A percentile compares a stretch with the other conserved stretches of the same genome.
phyloP scores from a whole-genome alignment of 495 filamentous ascomycete genomes.

The Penicillium bialowiezense region DNA sequence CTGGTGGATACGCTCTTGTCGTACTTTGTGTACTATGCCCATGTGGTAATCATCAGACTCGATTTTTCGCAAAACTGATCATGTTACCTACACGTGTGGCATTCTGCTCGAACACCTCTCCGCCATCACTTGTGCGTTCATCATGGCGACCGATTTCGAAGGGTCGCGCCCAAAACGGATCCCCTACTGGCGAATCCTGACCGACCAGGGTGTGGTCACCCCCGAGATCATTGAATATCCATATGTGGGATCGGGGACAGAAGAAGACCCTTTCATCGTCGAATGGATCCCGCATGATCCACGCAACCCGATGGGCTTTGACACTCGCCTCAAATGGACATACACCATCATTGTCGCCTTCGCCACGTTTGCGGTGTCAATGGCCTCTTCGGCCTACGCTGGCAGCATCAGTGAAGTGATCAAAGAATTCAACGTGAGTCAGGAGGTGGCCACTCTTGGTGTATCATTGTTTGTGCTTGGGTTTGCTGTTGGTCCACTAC shows the following conservation, averaged over 20 bases:
- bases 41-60: too few species aligned
- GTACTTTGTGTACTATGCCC: too few species aligned
- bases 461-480: conserved; percentile 76
- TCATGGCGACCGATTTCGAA: neutral
- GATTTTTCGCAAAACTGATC: too few species aligned
- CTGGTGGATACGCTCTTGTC: too few species aligned
- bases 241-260: conserved; percentile 69
- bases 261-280: conserved; percentile 70
- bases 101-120: neutral
- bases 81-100: too few species aligned
- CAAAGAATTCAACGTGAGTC: conserved; percentile 53
- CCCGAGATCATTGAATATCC: conserved; percentile 54
- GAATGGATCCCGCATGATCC: conserved; percentile 71
- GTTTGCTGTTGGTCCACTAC: conserved; percentile 63
- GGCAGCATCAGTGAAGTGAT: conserved; percentile 64
- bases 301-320: conserved; percentile 67
- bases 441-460: conserved; percentile 62
- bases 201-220: conserved; percentile 54
- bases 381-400: conserved; percentile 74
- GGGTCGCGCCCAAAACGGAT: conserved; percentile 12
- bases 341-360: conserved; percentile 63
- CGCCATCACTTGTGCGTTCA: neutral
- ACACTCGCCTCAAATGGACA: conserved; percentile 62
- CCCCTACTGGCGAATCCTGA: conserved; percentile 43
- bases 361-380: conserved; percentile 68